Evolutionary conservation across 2,329 filamentous ascomycete species (phyloP), one percentile per base, ranked within the genome.

Genomic region (Colletotrichum sp.): DNA sequence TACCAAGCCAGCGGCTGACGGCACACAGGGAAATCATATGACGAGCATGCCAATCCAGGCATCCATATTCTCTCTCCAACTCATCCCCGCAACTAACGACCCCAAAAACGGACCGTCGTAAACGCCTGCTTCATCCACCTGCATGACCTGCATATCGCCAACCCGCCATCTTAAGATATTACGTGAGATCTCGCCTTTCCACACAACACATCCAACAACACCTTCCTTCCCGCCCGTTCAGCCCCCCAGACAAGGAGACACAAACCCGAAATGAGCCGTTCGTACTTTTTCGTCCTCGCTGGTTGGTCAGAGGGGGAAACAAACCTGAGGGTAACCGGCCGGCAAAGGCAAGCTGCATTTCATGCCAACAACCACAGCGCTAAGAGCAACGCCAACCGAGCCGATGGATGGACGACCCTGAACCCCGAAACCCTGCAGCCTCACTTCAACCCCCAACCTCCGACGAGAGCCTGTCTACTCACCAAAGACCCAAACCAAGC

Each of bases 141-240:
- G 69, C n/a, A 64, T 28, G 14, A 34, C 48, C 32, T 34, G 48
- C 68, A 72, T 66, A 60, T 18, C 18, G 26, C 26, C 26, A 32
- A 36, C 32, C 14, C 18, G 13, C 36, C 26, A 26, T 52, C 48
- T 63, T 32, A 12, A 55, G 34, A 36, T 68, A 16, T 75, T 64
- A 75, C 73, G 73, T 75, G 73, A 75, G 70, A 75, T 34, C 30
- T 61, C 13, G 39, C 69, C 69, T 68, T n/a, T 64, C 18, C 21
- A 34, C 32, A 59, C 21, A 18, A 16, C 39, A 32, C 7, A 61
- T 9, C 55, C 55, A 59, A 59, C 21, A 28, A 26, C 55, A 9
- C 16, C 55, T 21, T 2, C 59, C 59, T 24, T 21, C 43, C n/a
- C 43, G 43, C 30, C 4, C 59, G 59, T 32, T 21, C 18, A n/a